phyloP scores from a whole-genome alignment of 2,329 filamentous ascomycete genomes.

The Aspergillus sp. region DNA sequence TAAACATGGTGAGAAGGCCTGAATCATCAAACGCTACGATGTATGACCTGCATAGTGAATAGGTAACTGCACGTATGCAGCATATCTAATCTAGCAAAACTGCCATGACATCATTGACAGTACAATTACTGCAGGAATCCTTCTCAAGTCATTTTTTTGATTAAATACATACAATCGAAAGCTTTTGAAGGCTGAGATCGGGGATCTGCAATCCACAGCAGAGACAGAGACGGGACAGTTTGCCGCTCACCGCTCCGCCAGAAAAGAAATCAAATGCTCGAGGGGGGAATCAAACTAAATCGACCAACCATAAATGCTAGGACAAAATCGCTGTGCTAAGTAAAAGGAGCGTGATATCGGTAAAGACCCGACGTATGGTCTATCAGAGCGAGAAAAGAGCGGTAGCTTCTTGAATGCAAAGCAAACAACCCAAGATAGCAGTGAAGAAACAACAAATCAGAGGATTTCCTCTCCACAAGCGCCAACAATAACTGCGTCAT shows the following conservation, averaged over 20 bases:
- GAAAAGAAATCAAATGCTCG: constrained; percentile 19
- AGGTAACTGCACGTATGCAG: too few relatives aligned
- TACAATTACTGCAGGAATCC: background rate
- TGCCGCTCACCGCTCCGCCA: constrained; percentile 13
- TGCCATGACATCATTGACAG: background rate
- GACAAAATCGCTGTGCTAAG: constrained; percentile 22
- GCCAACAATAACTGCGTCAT: constrained; percentile 38
- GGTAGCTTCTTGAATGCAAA: constrained; percentile 8
- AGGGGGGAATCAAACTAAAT: constrained; percentile 25
- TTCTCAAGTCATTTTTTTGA: constrained; percentile 15
- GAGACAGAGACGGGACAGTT: constrained; percentile 18
- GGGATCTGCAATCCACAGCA: constrained; percentile 14
- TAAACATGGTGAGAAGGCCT: too few relatives aligned
- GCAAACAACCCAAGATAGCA: constrained; percentile 22
- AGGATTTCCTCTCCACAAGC: constrained; percentile 31
- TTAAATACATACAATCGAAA: constrained; percentile 31
- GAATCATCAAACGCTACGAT: too few relatives aligned
- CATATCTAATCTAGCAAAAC: background rate
- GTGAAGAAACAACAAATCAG: constrained; percentile 14
- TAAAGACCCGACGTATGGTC: constrained; percentile 23
- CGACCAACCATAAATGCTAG: constrained; percentile 23
- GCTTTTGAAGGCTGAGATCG: constrained; percentile 13
- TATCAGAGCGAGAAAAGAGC: constrained; percentile 14
- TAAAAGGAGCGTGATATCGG: constrained; percentile 22
- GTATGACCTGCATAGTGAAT: too few relatives aligned